Conservation (phyloP, 1,284 basidiomycete species). For the Fomitopsis pinicola region DNA sequence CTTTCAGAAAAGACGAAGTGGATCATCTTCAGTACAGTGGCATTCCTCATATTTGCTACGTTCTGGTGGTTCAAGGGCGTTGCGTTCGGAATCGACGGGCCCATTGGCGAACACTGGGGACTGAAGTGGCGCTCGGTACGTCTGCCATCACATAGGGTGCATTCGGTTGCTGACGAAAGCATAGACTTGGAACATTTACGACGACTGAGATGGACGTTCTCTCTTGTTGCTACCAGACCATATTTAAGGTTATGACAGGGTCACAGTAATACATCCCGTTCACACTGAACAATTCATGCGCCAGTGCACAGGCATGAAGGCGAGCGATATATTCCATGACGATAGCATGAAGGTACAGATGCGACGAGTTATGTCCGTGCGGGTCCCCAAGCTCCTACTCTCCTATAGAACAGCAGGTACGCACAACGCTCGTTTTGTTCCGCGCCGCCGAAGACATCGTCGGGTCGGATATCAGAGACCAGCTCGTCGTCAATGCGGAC, state of each 20-base stretch:
- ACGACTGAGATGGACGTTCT: slow-evolving; percentile 21
- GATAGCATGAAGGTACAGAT: background rate
- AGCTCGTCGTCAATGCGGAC: slow-evolving; percentile 92
- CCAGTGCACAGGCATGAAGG: slow-evolving; percentile 13
- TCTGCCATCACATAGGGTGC: background rate
- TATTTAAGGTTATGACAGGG: background rate
- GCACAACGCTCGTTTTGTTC: slow-evolving; percentile 72
- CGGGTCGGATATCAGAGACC: slow-evolving; percentile 72
- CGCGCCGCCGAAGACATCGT: slow-evolving; percentile 69
- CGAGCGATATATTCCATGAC: slow-evolving; percentile 4
- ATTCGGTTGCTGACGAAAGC: background rate
- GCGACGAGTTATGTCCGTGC: slow-evolving; percentile 20
- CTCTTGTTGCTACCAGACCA: slow-evolving; percentile 8
- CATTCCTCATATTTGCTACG: slow-evolving; percentile 59
- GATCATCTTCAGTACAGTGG: slow-evolving; percentile 64
- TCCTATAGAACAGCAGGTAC: slow-evolving; percentile 86
- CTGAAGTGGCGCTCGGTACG: slow-evolving; percentile 78
- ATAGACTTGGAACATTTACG: slow-evolving; percentile 41
- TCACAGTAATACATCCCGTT: slow-evolving; percentile 1
- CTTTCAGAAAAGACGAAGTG: slow-evolving; percentile 63
- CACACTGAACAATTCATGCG: background rate
- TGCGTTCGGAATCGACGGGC: slow-evolving; percentile 87
- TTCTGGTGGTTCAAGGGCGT: slow-evolving; percentile 96
- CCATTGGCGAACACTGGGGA: slow-evolving; percentile 76
- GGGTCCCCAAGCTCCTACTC: slow-evolving; percentile 27